Conservation (phyloP, 1,284 basidiomycete genomes). For the Mycena citricolor region DNA sequence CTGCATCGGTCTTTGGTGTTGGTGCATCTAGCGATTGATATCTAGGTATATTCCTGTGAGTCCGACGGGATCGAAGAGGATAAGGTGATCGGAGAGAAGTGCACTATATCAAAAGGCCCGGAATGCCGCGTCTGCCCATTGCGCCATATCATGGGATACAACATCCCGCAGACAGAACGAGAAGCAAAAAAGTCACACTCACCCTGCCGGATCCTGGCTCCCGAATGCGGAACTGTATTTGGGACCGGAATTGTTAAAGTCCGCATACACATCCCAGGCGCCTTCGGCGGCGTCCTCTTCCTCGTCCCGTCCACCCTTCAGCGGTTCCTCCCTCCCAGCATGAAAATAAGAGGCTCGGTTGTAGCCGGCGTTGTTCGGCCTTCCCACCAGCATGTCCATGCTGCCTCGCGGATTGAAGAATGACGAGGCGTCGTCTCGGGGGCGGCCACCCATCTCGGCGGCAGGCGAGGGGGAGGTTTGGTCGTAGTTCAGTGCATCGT, state of each 20-base stretch:
- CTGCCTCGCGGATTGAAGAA: slow-evolving; percentile 55
- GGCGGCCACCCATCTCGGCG: slow-evolving; percentile 27
- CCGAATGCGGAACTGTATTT: slow-evolving; percentile 68
- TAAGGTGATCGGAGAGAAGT: neutral
- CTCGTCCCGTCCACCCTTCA: slow-evolving; percentile 73
- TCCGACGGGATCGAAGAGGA: neutral
- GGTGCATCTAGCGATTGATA: neutral
- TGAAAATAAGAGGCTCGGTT: slow-evolving; percentile 65
- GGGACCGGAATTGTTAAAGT: slow-evolving; percentile 88
- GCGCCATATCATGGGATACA: neutral
- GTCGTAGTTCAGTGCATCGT: slow-evolving; percentile 60
- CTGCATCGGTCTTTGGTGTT: slow-evolving; percentile 38
- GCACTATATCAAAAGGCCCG: too few relatives aligned
- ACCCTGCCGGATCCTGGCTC: slow-evolving; percentile 35
- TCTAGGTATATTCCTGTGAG: neutral
- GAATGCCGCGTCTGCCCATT: too few relatives aligned
- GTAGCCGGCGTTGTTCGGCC: slow-evolving; percentile 49
- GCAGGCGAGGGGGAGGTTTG: slow-evolving; percentile 38
- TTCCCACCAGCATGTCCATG: slow-evolving; percentile 43
- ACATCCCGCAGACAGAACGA: neutral
- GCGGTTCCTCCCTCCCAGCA: slow-evolving; percentile 65
- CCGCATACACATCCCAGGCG: slow-evolving; percentile 83
- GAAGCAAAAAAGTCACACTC: slow-evolving; percentile 15
- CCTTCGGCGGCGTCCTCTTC: slow-evolving; percentile 49
- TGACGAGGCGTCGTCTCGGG: slow-evolving; percentile 65